These are phyloP conservation scores for Macrocystidia cucumis DNA, from an alignment of 1,284 basidiomycete genomes.

Conservation along the genomic window DNA sequence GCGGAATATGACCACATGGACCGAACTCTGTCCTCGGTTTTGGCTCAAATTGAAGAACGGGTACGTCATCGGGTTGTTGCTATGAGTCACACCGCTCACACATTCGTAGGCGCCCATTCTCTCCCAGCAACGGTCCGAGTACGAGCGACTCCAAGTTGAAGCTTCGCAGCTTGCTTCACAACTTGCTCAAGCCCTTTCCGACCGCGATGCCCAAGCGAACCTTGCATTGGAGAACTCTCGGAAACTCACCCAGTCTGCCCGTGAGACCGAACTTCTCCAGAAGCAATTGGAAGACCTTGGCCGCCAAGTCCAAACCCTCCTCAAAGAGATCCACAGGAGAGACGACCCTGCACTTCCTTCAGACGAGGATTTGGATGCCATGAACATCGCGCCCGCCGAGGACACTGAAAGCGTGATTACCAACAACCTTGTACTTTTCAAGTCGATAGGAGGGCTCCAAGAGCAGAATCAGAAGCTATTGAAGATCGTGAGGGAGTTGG, in stretches of 20 bases:
- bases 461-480: slow-evolving; percentile 88
- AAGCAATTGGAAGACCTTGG: slow-evolving; percentile 82
- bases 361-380: slow-evolving; percentile 57
- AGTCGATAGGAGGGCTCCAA: slow-evolving; percentile 74
- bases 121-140: slow-evolving; percentile 80
- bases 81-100: slow-evolving; percentile 2
- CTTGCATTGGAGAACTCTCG: slow-evolving; percentile 51
- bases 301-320: slow-evolving; percentile 75
- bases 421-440: slow-evolving; percentile 86
- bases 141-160: slow-evolving; percentile 73
- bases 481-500: slow-evolving; percentile 76
- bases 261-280: slow-evolving; percentile 70
- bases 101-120: slow-evolving; percentile 75
- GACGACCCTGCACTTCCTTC: slow-evolving; percentile 78
- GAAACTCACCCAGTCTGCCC: slow-evolving; percentile 50
- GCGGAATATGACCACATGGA: slow-evolving; percentile 81
- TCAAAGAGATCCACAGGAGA: slow-evolving; percentile 72
- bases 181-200: slow-evolving; percentile 63
- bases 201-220: slow-evolving; percentile 49
- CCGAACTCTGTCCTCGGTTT: slow-evolving; percentile 61
- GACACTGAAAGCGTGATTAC: slow-evolving; percentile 79
- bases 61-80: slow-evolving; percentile 35
- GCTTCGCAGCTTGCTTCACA: slow-evolving; percentile 76
- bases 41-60: slow-evolving; percentile 83
- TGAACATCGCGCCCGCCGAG: slow-evolving; percentile 33